Conservation (phyloP, 2,329 filamentous ascomycete genomes). For the Cadophora luteo-olivacea region DNA sequence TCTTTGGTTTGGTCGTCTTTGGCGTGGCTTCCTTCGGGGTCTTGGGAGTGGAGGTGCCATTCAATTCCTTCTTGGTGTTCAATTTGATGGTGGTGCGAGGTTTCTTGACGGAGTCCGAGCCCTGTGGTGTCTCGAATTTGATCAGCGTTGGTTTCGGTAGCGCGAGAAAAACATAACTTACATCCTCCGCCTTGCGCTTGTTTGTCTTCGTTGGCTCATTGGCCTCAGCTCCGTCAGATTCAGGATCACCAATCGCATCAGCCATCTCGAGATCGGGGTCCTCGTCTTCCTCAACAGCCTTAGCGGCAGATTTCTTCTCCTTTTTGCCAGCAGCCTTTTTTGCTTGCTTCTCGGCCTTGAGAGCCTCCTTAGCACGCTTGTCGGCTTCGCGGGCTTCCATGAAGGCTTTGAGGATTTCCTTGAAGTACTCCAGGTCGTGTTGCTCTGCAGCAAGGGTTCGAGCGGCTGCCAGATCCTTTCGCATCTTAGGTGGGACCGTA, state of each 20-base stretch:
- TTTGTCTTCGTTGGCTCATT: conserved; percentile 61
- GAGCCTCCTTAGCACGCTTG: conserved; percentile 51
- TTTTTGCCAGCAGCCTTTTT: conserved; percentile 52
- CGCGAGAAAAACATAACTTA: conserved; percentile 47
- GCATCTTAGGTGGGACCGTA: conserved; percentile 73
- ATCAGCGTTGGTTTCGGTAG: conserved; percentile 31
- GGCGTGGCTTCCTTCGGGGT: conserved; percentile 48
- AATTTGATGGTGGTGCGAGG: conserved; percentile 71
- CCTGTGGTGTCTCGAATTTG: conserved; percentile 58
- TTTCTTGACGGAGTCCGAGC: conserved; percentile 69
- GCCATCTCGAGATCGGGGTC: conserved; percentile 67
- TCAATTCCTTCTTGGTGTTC: conserved; percentile 50
- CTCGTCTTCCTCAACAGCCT: conserved; percentile 56
- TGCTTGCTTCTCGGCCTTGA: conserved; percentile 57
- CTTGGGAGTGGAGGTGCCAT: conserved; percentile 63
- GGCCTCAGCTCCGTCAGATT: conserved; percentile 57
- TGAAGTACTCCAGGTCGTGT: conserved; percentile 82
- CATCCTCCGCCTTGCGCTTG: conserved; percentile 88
- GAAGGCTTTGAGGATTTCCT: conserved; percentile 75
- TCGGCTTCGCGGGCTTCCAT: conserved; percentile 69
- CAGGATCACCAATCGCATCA: conserved; percentile 57
- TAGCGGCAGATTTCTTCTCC: conserved; percentile 50
- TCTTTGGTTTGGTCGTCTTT: conserved; percentile 51
- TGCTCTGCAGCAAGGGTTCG: conserved; percentile 81
- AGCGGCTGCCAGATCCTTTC: conserved; percentile 79